Evolutionary conservation across 1,284 basidiomycete species (phyloP), one percentile per base, ranked within the genome.

Genomic region (Trametes sp.): DNA sequence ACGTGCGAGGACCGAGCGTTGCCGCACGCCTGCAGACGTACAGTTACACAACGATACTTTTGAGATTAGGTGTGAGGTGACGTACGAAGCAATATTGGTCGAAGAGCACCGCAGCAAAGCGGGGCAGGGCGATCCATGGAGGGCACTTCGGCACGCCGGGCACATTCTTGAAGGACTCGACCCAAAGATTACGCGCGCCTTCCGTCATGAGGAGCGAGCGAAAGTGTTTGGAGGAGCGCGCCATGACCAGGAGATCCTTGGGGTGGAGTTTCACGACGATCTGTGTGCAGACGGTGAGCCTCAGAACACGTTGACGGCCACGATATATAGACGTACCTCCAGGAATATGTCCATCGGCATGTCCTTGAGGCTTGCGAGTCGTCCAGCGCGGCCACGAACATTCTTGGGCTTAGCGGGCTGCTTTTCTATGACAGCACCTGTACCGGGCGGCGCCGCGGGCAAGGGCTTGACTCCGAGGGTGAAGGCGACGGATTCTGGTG

Each of bases 11-110:
- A 50, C 1, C 53, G 48, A 16, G 44, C 56, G 16, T 42, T 45
- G 3, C 61, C 61, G 23, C 61, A 63, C 3, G 61, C 56, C 61
- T 63, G n/a, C n/a, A 19, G 19, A 6, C 33, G 10, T 4, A n/a
- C 24, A 5, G 11, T 46, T 14, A 29, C n/a, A n/a, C n/a, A 13
- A 4, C 6, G 23, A 31, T n/a, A 8, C 14, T 5, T 3, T 19
- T 8, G 1, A 29, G 7, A n/a, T n/a, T 4, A 48, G 19, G 9
- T 16, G 19, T n/a, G 7, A 10, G 11, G 35, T 13, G 6, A 58
- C 61, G 38, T 23, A 63, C 61, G 24, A 58, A 50, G 21, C 61
- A 63, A 23, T 63, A 58, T 9, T 55, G 56, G 19, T 58, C 61
- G 21, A 63, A 63, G 4, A 63, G 10, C 5, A 44, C 35, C 2